Evolutionary conservation across 1,284 basidiomycete species (phyloP).

Genomic region (Waitea zeae): DNA sequence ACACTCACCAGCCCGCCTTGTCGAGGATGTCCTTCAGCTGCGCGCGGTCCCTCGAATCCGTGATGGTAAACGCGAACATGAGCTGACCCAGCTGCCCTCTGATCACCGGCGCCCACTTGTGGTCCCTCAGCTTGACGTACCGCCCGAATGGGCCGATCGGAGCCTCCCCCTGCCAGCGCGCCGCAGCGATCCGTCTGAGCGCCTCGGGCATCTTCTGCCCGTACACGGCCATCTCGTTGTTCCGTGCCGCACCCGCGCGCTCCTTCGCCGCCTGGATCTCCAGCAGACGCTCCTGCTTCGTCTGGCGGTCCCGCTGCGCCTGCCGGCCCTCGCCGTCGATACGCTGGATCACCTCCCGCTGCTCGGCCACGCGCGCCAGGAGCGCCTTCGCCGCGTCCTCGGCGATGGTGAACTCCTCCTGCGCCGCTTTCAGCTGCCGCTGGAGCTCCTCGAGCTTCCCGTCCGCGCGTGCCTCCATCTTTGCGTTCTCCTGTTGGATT

Average conservation of each 20-base stretch:
- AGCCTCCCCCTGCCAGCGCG: constrained; percentile 45
- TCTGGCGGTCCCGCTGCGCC: constrained; percentile 15
- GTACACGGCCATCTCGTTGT: constrained; percentile 41
- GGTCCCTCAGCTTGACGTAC: constrained; percentile 63
- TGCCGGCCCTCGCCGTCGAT: constrained; percentile 16
- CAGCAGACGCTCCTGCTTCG: constrained; percentile 20
- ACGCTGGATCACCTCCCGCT: constrained; percentile 14
- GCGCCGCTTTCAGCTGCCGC: constrained; percentile 27
- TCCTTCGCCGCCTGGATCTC: constrained; percentile 28
- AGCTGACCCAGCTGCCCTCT: constrained; percentile 42
- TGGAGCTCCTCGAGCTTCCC: constrained; percentile 40
- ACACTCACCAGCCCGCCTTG: constrained; percentile 35
- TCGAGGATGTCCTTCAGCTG: constrained; percentile 47
- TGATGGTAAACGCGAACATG: constrained; percentile 68
- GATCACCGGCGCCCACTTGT: constrained; percentile 50
- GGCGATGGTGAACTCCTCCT: constrained; percentile 10
- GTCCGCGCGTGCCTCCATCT: constrained; percentile 38
- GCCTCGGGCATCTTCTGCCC: constrained; percentile 47
- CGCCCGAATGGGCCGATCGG: constrained; percentile 83
- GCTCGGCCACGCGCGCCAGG: constrained; percentile 16
- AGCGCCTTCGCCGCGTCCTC: constrained; percentile 15
- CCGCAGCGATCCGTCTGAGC: constrained; percentile 33
- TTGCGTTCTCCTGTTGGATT: constrained; percentile 38
- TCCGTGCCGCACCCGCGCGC: constrained; percentile 26
- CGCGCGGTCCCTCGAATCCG: constrained; percentile 48